A percentile compares a stretch with the other conserved stretches of the same genome.
Conservation (phyloP, 2,329 filamentous ascomycete species). For the Daldinia sp. region DNA sequence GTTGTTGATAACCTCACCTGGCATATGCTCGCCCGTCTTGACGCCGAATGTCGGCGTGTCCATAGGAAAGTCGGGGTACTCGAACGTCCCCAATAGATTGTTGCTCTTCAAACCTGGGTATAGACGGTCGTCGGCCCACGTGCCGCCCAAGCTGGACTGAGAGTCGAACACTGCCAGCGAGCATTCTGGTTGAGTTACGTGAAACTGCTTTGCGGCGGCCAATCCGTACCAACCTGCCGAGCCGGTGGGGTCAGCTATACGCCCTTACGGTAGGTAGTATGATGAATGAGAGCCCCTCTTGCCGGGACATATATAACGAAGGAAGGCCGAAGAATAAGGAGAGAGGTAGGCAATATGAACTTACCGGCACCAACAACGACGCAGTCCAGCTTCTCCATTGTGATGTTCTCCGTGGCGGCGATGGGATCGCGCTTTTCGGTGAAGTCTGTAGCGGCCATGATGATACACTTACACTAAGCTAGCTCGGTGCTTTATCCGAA, state of each 20-base stretch:
- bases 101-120: conserved; percentile 77
- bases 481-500: conserved; percentile 25
- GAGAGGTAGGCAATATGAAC: conserved; percentile 32
- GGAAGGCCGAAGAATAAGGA: background rate
- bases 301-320: background rate
- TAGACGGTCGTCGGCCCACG: conserved; percentile 72
- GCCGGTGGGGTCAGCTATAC: conserved; percentile 11
- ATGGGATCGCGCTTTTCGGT: conserved; percentile 26
- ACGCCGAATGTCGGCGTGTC: conserved; percentile 58
- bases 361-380: conserved; percentile 62
- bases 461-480: conserved; percentile 21
- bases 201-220: conserved; percentile 67
- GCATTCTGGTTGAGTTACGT: conserved; percentile 63
- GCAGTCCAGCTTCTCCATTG: conserved; percentile 56
- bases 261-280: background rate
- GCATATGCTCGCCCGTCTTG: conserved; percentile 63
- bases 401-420: conserved; percentile 23
- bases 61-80: conserved; percentile 79
- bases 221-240: conserved; percentile 62
- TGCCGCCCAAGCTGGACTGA: conserved; percentile 67
- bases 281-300: background rate
- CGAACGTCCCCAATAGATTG: conserved; percentile 75
- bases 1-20: conserved; percentile 61
- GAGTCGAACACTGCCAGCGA: conserved; percentile 67
- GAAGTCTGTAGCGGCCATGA: conserved; percentile 19